phyloP scores from a whole-genome alignment of 1,284 basidiomycete genomes.

The Microbotryum intermedium region DNA sequence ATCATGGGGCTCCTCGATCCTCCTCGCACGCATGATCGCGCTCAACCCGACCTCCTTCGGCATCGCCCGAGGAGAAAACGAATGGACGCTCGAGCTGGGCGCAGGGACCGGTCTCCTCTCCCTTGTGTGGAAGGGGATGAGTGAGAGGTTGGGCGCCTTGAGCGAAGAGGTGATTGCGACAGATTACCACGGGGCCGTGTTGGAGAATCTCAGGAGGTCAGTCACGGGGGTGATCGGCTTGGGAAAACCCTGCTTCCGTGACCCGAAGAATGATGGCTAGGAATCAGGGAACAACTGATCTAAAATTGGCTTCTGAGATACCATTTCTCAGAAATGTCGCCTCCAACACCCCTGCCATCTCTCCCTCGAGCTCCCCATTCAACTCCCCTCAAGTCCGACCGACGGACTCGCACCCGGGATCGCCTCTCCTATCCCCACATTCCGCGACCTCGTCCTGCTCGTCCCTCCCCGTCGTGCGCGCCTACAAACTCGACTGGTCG shows the following conservation, averaged over 20 bases:
- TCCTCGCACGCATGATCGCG: conserved; percentile 67
- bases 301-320: too few species aligned
- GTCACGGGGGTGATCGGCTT: too few species aligned
- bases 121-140: conserved; percentile 26
- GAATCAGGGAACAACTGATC: too few species aligned
- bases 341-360: conserved; percentile 46
- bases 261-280: too few species aligned
- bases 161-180: conserved; percentile 41
- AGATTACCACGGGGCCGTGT: conserved; percentile 67
- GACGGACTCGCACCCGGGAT: background rate
- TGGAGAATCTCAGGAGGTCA: conserved; percentile 55
- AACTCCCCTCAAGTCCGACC: conserved; percentile 6
- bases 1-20: conserved; percentile 80
- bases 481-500: conserved; percentile 29
- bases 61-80: conserved; percentile 32
- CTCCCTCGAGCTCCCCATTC: conserved; percentile 4
- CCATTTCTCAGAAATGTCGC: conserved; percentile 48
- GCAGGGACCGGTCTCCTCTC: conserved; percentile 73
- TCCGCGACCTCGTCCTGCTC: background rate
- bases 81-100: conserved; percentile 67
- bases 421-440: conserved; percentile 5
- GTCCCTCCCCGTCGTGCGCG: conserved; percentile 6
- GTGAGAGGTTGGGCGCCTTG: conserved; percentile 10
- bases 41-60: conserved; percentile 53
- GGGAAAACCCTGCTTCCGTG: too few species aligned